These are phyloP conservation scores for Claviceps pazoutovae DNA, from an alignment of 2,329 filamentous ascomycete genomes.

Conservation along the genomic window DNA sequence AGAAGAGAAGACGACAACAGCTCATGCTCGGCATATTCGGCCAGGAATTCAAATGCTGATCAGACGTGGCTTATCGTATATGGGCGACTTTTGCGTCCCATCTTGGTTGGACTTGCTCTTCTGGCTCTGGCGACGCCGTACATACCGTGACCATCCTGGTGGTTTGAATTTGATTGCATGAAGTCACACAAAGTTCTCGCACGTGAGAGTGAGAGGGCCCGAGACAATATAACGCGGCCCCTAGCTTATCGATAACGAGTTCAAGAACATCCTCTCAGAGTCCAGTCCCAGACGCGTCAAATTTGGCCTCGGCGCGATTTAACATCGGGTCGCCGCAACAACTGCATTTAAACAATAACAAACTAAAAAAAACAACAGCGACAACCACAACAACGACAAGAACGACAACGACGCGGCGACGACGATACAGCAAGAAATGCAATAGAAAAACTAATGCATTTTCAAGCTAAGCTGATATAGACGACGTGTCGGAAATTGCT, in stretches of 20 bases:
- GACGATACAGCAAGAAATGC: slow-evolving; percentile 10
- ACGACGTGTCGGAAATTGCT: not conserved
- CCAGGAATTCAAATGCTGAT: too few species aligned
- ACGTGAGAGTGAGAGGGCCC: too few species aligned
- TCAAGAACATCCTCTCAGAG: not conserved
- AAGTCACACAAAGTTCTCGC: too few species aligned
- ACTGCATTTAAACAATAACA: slow-evolving; percentile 9
- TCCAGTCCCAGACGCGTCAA: slow-evolving; percentile 3
- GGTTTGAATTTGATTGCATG: too few species aligned
- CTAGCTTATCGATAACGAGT: not conserved
- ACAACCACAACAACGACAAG: slow-evolving; percentile 10
- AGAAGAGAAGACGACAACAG: too few species aligned
- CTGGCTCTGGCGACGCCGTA: too few species aligned
- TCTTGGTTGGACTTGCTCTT: too few species aligned
- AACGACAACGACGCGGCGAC: slow-evolving; percentile 12
- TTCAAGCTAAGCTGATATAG: not conserved
- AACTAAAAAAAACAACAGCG: slow-evolving; percentile 13
- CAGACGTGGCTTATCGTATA: too few species aligned
- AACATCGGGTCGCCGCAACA: not conserved
- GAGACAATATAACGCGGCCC: not conserved
- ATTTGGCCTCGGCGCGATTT: slow-evolving; percentile 15
- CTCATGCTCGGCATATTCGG: too few species aligned
- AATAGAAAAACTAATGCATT: slow-evolving; percentile 14
- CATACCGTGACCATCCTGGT: too few species aligned
- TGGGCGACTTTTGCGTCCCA: too few species aligned